Base-by-base conservation (phyloP, 1,284 basidiomycete species). In the Rhodotorula sp. region DNA sequence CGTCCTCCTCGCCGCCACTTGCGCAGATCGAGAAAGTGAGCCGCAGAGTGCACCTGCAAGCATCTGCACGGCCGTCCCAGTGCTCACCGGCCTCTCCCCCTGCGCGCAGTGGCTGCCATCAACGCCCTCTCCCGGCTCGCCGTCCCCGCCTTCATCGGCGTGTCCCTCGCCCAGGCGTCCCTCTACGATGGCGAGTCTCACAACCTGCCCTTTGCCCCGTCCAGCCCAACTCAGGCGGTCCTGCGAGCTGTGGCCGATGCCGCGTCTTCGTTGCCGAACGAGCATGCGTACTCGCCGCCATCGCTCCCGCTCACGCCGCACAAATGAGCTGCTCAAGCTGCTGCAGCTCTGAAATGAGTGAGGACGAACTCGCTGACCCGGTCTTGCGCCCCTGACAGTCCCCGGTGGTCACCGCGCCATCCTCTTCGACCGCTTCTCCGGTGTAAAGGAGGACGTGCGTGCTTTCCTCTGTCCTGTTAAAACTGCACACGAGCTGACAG, bases 371-470 rank as follows among this genome's bases (percentile, higher is more conserved):
- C 4, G 16, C 52, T 61, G 44, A 60, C 45, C 17, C 42, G 9
- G 49, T 5, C 12, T 3, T 21, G 10, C 21, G 12, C 49, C 4
- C 19, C 55, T 7, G 19, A 21, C 67, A 75, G 75, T 77, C 7
- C 75, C 75, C 27, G 75, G 75, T 56, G 75, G 75, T 12, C 75
- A 77, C 67, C 87, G 92, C 67, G 96, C 97, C 44, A 96, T 99
- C 78, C 94, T 99, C 89, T 99, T 99, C 83, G 96, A 99, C 84
- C 87, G 96, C 79, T 99, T 99, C 83, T 87, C 90, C 67, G 97
- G 97, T 82, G 95, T 98, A 61, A 89, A 89, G 82, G 86, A 89
- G 77, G 83, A 86, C 83, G 73, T 72, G n/a, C 41, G 67, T 57
- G 34, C 46, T 16, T 78, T 7, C 34, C 27, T 44, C 45, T 27